Base-by-base conservation (phyloP, 805 yeast species). In the Kregervanrija pseudodelftensis region DNA sequence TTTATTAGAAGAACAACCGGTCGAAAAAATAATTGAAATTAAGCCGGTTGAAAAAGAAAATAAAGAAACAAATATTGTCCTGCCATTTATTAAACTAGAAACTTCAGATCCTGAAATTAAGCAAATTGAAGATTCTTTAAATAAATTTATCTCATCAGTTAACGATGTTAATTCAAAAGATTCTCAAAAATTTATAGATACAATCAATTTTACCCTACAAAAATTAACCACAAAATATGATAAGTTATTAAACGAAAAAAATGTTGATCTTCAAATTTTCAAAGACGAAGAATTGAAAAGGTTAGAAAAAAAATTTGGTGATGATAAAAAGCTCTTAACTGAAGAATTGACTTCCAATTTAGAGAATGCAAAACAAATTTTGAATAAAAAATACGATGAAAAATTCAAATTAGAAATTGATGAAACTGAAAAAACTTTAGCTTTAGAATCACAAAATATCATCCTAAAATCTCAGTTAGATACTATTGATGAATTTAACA, bases 371-470 rank as follows among this genome's bases (percentile, higher is more conserved):
- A 80, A 84, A 57, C 57, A 69, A 40, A 74, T 73, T 45, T 70
- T 87, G 53, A 82, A 82, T 51, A 60, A 67, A 39, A 79, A 79
- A 53, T 82, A 81, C 59, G 69, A 76, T 48, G 64, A 68, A 39
- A 75, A 80, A 51, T 69, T 91, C 52, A 60, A 64, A 15, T 65
- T 69, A 13, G 96, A 89, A 63, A 70, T 89, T 43, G 77, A 76
- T 51, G 80, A 85, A 33, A 75, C 88, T 46, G 78, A 76, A 59
- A 70, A 77, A 53, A 77, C 80, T 11, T 72, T 90, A 42, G 65
- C 79, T 37, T 72, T 79, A 39, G 85, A 86, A 50, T 90, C 89
- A 14, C 80, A 80, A 47, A 89, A 87, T 64, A 80, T 81, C 44
- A 74, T 87, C 30, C 69, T 79, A 9, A 70, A 83, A 59, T 77